Evolutionary conservation across 176 grass and related monocot genomes (phyloP).

Genomic region (Saccharum officinarum): DNA sequence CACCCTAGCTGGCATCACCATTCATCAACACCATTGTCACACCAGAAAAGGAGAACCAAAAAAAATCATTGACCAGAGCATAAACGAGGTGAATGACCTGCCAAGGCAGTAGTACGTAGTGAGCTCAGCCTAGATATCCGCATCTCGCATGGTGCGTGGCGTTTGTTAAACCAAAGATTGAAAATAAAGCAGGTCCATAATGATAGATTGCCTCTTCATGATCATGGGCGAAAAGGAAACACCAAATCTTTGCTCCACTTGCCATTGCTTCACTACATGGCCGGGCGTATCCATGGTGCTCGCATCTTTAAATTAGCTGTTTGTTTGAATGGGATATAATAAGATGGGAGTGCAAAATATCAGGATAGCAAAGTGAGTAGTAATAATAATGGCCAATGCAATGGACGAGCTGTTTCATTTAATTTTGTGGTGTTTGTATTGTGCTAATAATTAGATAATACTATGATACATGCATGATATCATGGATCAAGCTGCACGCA

Average conservation of each 20-base stretch:
- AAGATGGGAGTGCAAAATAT: constrained; percentile 3
- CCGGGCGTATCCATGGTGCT: constrained; percentile 31
- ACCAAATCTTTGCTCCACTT: constrained; percentile 44
- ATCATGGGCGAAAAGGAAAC: constrained; percentile 14
- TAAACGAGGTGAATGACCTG: not conserved
- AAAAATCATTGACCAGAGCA: not conserved
- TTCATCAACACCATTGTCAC: not conserved
- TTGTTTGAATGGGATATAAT: constrained; percentile 22
- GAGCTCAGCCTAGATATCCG: too few species aligned
- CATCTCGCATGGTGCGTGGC: not conserved
- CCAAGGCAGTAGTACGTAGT: too few species aligned
- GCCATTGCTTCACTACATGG: constrained; percentile 32
- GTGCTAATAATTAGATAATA: too few species aligned
- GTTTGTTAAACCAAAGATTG: constrained; percentile 20
- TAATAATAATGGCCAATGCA: not conserved
- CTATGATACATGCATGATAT: too few species aligned
- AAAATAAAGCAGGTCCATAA: not conserved
- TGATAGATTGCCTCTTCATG: constrained; percentile 8
- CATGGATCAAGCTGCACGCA: too few species aligned
- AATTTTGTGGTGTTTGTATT: not conserved
- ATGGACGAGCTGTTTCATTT: not conserved
- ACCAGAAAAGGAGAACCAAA: not conserved
- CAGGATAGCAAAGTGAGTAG: not conserved
- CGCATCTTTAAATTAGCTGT: not conserved
- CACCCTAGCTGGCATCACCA: not conserved